Evolutionary conservation across 2,329 filamentous ascomycete species (phyloP).

Genomic region (Claviceps citrina): DNA sequence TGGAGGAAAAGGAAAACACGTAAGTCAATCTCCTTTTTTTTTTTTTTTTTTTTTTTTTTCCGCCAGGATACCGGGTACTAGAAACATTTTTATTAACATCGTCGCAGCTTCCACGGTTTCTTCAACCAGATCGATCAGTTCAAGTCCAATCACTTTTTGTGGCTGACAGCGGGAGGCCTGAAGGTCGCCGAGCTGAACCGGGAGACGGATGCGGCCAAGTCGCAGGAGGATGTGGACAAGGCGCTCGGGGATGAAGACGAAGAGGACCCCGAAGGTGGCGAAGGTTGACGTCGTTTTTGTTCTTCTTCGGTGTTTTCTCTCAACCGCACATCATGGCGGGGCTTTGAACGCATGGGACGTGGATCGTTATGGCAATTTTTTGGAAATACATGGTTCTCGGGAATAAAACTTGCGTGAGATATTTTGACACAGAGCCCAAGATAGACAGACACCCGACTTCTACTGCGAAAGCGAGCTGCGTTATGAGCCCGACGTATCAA

Average conservation of each 20-base stretch:
- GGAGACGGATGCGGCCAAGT: slow-evolving; percentile 19
- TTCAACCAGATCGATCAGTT: slow-evolving; percentile 69
- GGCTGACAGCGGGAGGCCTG: slow-evolving; percentile 55
- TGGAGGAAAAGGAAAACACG: slow-evolving; percentile 78
- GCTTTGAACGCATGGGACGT: too few species aligned
- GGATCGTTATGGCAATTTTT: too few species aligned
- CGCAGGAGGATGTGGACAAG: slow-evolving; percentile 28
- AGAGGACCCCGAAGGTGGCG: slow-evolving; percentile 31
- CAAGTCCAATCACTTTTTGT: slow-evolving; percentile 56
- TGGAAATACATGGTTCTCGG: not conserved
- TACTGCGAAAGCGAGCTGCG: too few species aligned
- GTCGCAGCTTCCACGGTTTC: slow-evolving; percentile 53
- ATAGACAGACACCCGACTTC: too few species aligned
- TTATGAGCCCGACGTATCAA: too few species aligned
- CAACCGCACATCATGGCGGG: too few species aligned
- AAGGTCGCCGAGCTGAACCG: slow-evolving; percentile 34
- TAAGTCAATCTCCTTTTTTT: slow-evolving; percentile 40
- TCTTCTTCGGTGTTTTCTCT: not conserved
- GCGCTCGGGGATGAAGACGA: slow-evolving; percentile 38
- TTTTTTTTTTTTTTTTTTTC: not conserved
- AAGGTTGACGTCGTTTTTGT: slow-evolving; percentile 16
- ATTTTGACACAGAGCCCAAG: too few species aligned
- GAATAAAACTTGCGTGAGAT: too few species aligned
- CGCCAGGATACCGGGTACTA: too few species aligned
- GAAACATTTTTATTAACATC: too few species aligned